Conservation (phyloP, 345 rosid genomes). For the Eucalyptus victrix region DNA sequence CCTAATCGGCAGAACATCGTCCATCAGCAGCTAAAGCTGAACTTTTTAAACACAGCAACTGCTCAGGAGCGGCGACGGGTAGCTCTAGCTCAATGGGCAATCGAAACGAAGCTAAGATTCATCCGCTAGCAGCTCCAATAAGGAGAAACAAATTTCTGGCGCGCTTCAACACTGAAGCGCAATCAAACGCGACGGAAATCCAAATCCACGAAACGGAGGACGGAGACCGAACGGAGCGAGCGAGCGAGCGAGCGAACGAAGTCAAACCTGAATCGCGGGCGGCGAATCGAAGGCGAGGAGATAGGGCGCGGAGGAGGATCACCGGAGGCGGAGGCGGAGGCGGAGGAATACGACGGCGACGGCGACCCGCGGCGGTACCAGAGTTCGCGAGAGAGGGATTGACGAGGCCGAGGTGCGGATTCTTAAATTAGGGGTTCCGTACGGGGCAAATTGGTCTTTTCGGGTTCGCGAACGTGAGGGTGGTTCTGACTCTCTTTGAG, state of each 20-base stretch:
- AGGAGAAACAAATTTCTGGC: background rate
- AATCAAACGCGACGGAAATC: background rate
- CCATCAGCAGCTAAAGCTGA: background rate
- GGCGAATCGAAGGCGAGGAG: background rate
- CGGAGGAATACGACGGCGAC: background rate
- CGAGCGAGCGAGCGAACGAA: background rate
- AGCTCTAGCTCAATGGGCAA: background rate
- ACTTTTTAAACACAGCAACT: background rate
- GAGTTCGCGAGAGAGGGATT: background rate
- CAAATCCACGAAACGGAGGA: background rate
- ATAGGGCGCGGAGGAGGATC: background rate
- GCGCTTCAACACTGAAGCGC: background rate
- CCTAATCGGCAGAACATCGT: background rate
- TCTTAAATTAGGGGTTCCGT: conserved; percentile 5
- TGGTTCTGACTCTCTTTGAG: background rate
- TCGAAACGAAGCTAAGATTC: background rate
- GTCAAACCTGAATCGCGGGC: background rate
- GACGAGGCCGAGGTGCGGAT: background rate
- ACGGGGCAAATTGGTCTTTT: conserved; percentile 1
- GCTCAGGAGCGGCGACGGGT: background rate
- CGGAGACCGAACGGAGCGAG: background rate
- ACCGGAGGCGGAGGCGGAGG: background rate
- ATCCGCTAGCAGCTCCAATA: background rate
- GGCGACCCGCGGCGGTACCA: background rate
- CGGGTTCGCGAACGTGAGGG: background rate